Evolutionary conservation across 768 basidiomycete species (phyloP).

Genomic region (Pleurotus citrinopileatus): DNA sequence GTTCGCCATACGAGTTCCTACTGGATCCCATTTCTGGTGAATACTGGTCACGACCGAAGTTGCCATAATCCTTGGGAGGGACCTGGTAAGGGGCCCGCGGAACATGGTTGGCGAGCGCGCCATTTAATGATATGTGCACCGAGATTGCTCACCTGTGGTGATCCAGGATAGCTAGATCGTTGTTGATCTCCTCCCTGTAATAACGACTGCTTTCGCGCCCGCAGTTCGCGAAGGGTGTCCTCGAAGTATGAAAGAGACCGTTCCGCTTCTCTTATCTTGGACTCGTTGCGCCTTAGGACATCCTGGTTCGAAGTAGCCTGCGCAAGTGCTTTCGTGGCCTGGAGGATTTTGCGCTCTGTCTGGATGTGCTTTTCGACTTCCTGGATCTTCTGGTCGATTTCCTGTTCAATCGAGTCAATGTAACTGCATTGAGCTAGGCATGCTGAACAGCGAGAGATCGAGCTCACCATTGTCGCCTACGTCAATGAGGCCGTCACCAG

Average conservation of each 20-base stretch:
- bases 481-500: background rate
- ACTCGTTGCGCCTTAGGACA: conserved; percentile 77
- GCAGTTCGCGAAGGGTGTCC: conserved; percentile 78
- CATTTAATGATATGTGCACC: no score
- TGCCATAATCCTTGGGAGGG: conserved; percentile 51
- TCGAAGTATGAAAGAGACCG: conserved; percentile 85
- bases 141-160: conserved; percentile 36
- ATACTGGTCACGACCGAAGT: conserved; percentile 31
- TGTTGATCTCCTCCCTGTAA: conserved; percentile 53
- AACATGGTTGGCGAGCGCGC: background rate
- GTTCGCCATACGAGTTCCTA: conserved; percentile 21
- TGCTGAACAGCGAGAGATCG: conserved; percentile 11
- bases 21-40: conserved; percentile 34
- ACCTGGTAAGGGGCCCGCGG: conserved; percentile 30
- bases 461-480: conserved; percentile 16
- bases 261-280: conserved; percentile 85
- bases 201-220: conserved; percentile 69
- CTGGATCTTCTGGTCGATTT: conserved; percentile 91
- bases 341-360: conserved; percentile 90
- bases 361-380: conserved; percentile 88
- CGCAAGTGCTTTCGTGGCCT: conserved; percentile 75
- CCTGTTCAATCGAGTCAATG: conserved; percentile 31
- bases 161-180: conserved; percentile 45
- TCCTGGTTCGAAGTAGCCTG: conserved; percentile 86
- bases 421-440: background rate